Evolutionary conservation across 202 grass and related monocot genomes (phyloP), one percentile per base, ranked within the genome.

Genomic region (Zoysia matrella): DNA sequence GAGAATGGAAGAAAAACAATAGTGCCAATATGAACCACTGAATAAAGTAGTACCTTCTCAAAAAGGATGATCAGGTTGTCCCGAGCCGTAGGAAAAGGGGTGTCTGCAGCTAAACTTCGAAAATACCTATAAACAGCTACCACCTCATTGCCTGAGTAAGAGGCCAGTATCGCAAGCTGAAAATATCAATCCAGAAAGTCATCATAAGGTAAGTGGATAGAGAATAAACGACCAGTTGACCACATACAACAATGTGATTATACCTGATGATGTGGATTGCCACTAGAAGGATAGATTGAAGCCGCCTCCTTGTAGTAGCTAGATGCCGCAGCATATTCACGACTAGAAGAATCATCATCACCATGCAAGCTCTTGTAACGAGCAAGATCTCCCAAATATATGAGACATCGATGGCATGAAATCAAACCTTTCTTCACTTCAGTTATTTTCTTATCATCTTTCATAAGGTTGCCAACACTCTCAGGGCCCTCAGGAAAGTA

Each of bases 51-150:
- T 91, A 97, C 94, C 92, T 91, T 97, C 71, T 97, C 94, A 89
- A 97, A 97, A 75, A 88, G 86, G 46, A 97, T 88, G 80, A 97
- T 94, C 78, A 97, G 84, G 80, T 97, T 97, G 62, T 97, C 94
- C 72, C 92, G 91, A 43, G 94, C 94, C 70, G 90, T 94, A 52
- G 81, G 73, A 77, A 97, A 97, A 50, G 94, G 94, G 82, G 39
- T 90, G 68, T 97, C 90, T 71, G 88, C 90, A 9, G 94, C 94
- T 83, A 97, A 89, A 82, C 94, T 97, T 77, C 94, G 86, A 54
- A 94, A 97, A 75, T 97, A 97, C 16, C 92, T 73, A 88, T 97
- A 97, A 68, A 97, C 71, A 69, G 92, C 81, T 51, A 86, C 71
- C 79, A 97, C 69, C 65, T 97, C 94, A 65, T 97, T 80, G 45